Evolutionary conservation across 805 yeast species (phyloP).

Genomic region (Yueomyces sinensis): DNA sequence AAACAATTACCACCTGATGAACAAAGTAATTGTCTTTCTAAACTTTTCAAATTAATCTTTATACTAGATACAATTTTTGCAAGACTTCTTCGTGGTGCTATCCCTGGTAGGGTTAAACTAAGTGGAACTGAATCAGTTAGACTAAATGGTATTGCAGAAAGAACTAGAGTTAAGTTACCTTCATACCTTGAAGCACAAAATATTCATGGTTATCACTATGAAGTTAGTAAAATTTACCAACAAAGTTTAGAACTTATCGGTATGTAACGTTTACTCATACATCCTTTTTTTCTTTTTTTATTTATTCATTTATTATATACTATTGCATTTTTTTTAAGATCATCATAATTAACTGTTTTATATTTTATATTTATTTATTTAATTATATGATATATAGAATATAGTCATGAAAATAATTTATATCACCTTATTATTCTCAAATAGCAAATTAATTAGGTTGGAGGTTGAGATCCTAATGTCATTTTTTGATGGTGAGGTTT

Average conservation of each 20-base stretch:
- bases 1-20: conserved; percentile 8
- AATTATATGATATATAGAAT: too few relatives aligned
- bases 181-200: conserved; percentile 21
- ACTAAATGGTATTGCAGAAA: conserved; percentile 37
- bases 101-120: conserved; percentile 25
- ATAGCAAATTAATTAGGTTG: too few relatives aligned
- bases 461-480: too few relatives aligned
- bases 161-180: conserved; percentile 34
- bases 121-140: conserved; percentile 39
- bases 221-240: conserved; percentile 32
- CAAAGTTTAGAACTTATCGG: conserved; percentile 26
- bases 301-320: too few relatives aligned
- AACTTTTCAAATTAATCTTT: conserved; percentile 27
- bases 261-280: too few relatives aligned
- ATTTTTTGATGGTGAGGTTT: conserved; percentile 1
- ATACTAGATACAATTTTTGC: conserved; percentile 31
- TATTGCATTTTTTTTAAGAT: too few relatives aligned
- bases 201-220: conserved; percentile 32
- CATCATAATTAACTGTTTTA: too few relatives aligned
- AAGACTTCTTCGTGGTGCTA: conserved; percentile 24
- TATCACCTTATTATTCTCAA: too few relatives aligned
- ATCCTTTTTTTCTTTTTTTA: too few relatives aligned
- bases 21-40: conserved; percentile 20
- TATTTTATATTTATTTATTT: too few relatives aligned
- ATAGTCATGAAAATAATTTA: too few relatives aligned